These are phyloP conservation scores for Cyclanthera cordifolia DNA, from an alignment of 306 rosid species.

Conservation along the genomic window DNA sequence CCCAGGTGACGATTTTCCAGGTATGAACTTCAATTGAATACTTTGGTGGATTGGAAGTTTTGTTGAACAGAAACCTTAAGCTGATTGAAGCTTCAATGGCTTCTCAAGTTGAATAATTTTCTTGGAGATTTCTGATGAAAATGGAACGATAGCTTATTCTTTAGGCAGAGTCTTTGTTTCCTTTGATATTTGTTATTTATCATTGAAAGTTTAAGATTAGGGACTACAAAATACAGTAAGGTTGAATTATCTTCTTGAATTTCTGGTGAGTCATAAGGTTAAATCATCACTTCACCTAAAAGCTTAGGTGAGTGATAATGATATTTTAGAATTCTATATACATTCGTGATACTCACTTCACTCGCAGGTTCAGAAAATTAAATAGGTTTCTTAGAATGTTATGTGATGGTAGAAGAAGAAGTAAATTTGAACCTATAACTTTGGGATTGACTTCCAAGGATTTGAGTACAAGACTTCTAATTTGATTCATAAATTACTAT, in stretches of 20 bases:
- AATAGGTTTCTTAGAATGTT: not conserved
- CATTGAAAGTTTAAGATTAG: not conserved
- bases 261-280: not conserved
- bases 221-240: not conserved
- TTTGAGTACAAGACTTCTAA: not conserved
- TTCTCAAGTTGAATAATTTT: not conserved
- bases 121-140: not conserved
- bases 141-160: not conserved
- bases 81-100: not conserved
- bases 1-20: conserved; percentile 86
- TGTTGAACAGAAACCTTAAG: not conserved
- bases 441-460: not conserved
- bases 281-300: not conserved
- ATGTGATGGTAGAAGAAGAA: not conserved
- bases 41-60: not conserved
- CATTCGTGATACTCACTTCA: not conserved
- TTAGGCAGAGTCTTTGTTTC: not conserved
- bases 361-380: not conserved
- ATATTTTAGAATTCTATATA: not conserved
- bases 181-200: not conserved
- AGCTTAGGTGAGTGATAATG: not conserved
- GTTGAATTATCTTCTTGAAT: not conserved
- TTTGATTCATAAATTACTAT: not conserved
- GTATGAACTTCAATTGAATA: conserved; percentile 25
- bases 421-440: not conserved